Conservation (phyloP, 495 filamentous ascomycete species). For the Tetracladium marchalianum region DNA sequence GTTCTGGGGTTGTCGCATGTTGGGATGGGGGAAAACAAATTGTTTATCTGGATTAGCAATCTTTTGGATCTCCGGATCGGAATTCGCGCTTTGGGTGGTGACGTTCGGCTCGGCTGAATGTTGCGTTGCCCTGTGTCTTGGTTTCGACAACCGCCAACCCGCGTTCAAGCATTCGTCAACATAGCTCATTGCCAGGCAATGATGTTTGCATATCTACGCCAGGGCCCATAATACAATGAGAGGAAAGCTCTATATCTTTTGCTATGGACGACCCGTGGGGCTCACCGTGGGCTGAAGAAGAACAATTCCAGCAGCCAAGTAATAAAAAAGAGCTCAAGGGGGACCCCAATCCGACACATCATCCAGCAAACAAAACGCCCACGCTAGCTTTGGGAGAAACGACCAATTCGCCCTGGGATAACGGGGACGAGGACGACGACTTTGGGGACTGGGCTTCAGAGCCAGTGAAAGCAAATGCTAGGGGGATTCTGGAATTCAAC, state of each 20-base stretch:
- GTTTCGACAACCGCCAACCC: not conserved
- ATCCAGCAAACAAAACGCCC: constrained; percentile 4
- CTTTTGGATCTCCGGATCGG: not conserved
- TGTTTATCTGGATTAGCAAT: constrained; percentile 20
- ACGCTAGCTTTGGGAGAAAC: constrained; percentile 6
- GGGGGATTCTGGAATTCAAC: constrained; percentile 6
- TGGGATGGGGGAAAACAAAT: constrained; percentile 5
- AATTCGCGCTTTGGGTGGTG: no score
- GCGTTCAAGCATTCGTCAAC: not conserved
- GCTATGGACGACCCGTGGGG: constrained; percentile 51
- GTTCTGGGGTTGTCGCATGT: constrained; percentile 8
- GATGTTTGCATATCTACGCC: not conserved
- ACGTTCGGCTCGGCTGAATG: not conserved
- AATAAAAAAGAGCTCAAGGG: not conserved
- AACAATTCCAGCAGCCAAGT: constrained; percentile 4
- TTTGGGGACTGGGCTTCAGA: constrained; percentile 28
- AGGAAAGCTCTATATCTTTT: constrained; percentile 12
- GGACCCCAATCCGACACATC: not conserved
- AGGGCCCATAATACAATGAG: constrained; percentile 17
- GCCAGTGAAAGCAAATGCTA: not conserved
- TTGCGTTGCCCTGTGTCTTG: not conserved
- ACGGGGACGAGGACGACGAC: constrained; percentile 20
- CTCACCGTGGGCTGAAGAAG: constrained; percentile 37
- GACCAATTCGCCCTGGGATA: constrained; percentile 14
- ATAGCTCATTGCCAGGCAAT: not conserved